Evolutionary conservation across 108 stramenopile genomes (phyloP), one percentile per base, ranked within the genome.

Genomic region (Discostella stelligeroides): DNA sequence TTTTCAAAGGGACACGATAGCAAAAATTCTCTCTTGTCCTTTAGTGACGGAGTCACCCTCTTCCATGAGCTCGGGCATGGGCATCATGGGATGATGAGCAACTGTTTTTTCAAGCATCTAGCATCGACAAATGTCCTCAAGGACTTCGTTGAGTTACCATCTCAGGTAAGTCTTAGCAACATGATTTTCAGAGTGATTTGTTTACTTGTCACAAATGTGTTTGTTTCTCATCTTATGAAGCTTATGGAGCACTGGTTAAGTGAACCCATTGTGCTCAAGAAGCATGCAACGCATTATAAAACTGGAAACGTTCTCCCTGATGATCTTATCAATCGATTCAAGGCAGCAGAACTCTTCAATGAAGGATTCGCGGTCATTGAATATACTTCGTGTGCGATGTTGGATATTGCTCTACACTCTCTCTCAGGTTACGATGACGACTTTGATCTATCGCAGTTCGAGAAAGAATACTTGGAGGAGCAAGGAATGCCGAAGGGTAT

Each of bases 191-290:
- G 12, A 75, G 82, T 49, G 90, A 86, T 2, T 85, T 91, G 46
- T 85, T 88, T 1, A 91, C 88, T 87, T 73, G 88, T 15, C 90
- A 91, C 63, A n/a, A n/a, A n/a, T n/a, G n/a, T 76, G 90, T 21
- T 88, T 85, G 13, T 70, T 85, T 18, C 90, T 88, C 55, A 88
- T 91, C 57, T n/a, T n/a, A n/a, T n/a, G n/a, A n/a, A n/a, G n/a
- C 73, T 92, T 11, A 89, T 89, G 88, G 91, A 92, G 60, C 85
- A 89, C 55, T 92, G 91, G 91, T 58, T 92, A 4, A 80, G 76
- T 18, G 72, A 88, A 51, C 83, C 80, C 21, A 63, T 73, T 45
- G 86, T 92, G 15, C 61, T 92, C 46, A 84, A 86, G 48, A 49
- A 86, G 42, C 87, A 84, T 67, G 84, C 84, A 5, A 72, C 77